Base-by-base conservation (phyloP, 2,329 filamentous ascomycete species). In the Penicillium sclerotigenum region DNA sequence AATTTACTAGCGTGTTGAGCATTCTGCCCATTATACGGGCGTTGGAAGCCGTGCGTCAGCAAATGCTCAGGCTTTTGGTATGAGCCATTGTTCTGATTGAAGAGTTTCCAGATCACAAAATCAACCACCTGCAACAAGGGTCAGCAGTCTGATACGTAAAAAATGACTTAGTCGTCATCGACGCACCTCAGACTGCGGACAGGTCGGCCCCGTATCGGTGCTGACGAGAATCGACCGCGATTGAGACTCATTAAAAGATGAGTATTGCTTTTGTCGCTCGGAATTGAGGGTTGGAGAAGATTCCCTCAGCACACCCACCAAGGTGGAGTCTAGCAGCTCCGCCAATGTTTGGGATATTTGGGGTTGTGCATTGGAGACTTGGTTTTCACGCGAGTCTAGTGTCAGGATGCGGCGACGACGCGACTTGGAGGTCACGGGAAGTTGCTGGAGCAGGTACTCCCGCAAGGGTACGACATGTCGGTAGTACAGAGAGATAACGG, bases 31-130 rank as follows among this genome's bases (percentile, higher is more conserved):
- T 64, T 62, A 9, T 64, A 67, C 36, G 69, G 64, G 36, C 62
- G 83, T 65, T 87, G 84, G 65, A 87, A 96, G 24, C 93, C 93
- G 77, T 96, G 87, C 64, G 90, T 92, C 5, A 99, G 81, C 5
- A 96, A 67, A 74, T 97, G 90, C 48, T 83, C 82, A 1, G 88
- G 87, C 66, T 81, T 83, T 47, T 78, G 71, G 56, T 73, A 74
- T 20, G 70, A 69, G 31, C 79, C 75, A 16, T 78, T 74, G 22
- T 18, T 49, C 63, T 82, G 80, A 13, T 82, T 83, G 71, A 96
- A 96, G 2, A 96, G 77, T 10, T 83, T 80, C 84, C 88, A 91
- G 40, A 97, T 84, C 28, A 83, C 82, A 71, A 89, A 91, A 67
- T 92, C 87, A 41, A 93, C 80, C 63, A 93, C 83, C 88, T 91